These are phyloP conservation scores for Cyberlindnera suaveolens DNA, from an alignment of 805 yeast species.

Conservation along the genomic window DNA sequence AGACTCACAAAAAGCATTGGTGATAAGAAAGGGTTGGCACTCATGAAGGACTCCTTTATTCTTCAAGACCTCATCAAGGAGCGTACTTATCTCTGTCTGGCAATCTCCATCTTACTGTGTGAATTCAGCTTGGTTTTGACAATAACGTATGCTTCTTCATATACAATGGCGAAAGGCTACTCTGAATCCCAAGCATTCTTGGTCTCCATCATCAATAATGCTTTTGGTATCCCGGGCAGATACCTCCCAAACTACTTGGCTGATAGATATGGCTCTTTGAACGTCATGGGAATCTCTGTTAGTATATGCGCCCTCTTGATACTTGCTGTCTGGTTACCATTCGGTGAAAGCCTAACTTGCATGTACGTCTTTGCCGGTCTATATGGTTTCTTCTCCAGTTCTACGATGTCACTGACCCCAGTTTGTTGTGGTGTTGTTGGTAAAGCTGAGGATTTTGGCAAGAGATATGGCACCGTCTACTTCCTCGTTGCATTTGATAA, in stretches of 20 bases:
- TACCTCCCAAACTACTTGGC: conserved; percentile 35
- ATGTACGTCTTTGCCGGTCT: conserved; percentile 47
- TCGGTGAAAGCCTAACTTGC: conserved; percentile 38
- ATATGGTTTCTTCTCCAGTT: conserved; percentile 56
- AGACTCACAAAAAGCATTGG: conserved; percentile 23
- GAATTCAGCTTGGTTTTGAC: conserved; percentile 34
- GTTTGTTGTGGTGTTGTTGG: conserved; percentile 61
- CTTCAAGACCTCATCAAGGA: conserved; percentile 12
- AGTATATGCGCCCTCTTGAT: conserved; percentile 39
- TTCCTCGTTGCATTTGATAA: conserved; percentile 41
- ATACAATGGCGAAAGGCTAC: conserved; percentile 39
- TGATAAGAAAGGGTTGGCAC: not conserved
- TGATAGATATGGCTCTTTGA: conserved; percentile 36
- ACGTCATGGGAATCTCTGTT: conserved; percentile 29
- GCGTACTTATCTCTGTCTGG: conserved; percentile 36
- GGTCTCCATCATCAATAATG: conserved; percentile 39
- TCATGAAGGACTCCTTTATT: conserved; percentile 7
- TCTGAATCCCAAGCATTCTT: conserved; percentile 34
- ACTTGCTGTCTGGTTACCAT: conserved; percentile 59
- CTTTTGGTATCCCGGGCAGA: conserved; percentile 36
- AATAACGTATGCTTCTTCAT: conserved; percentile 46
- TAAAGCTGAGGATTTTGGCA: conserved; percentile 57
- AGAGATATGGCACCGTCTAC: conserved; percentile 61
- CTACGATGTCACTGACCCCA: conserved; percentile 60
- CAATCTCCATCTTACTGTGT: conserved; percentile 17